A percentile compares a stretch with the other conserved stretches of the same genome.
Conservation (phyloP, 176 grass and related monocot species). For the Oryza nivara region DNA sequence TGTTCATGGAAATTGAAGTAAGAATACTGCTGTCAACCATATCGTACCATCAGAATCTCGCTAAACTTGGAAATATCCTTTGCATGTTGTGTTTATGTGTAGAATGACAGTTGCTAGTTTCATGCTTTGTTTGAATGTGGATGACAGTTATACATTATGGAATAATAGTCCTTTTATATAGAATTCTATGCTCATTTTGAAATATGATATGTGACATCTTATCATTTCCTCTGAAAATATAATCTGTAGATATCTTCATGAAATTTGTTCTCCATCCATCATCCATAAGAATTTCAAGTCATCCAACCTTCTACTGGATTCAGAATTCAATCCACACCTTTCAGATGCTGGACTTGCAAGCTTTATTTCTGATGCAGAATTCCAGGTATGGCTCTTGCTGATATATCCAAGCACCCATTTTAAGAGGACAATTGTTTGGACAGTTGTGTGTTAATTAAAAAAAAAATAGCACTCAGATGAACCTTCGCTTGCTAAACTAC, state of each 20-base stretch:
- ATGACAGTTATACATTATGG: constrained; percentile 4
- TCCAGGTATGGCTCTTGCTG: constrained; percentile 61
- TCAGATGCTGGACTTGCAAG: constrained; percentile 79
- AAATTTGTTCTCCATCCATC: constrained; percentile 80
- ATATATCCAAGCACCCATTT: constrained; percentile 24
- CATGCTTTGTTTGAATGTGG: neutral
- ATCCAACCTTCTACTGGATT: constrained; percentile 88
- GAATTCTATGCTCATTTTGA: constrained; percentile 9
- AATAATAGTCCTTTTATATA: neutral
- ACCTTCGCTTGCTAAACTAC: constrained; percentile 14
- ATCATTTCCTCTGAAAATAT: constrained; percentile 30
- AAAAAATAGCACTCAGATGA: constrained; percentile 7
- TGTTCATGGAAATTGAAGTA: neutral
- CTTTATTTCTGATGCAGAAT: constrained; percentile 72
- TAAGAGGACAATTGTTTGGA: constrained; percentile 6
- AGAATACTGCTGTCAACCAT: constrained; percentile 7
- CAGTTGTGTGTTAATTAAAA: constrained; percentile 17
- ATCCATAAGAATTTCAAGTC: constrained; percentile 97
- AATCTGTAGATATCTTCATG: constrained; percentile 78
- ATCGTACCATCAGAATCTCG: constrained; percentile 22
- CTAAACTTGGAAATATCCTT: constrained; percentile 29
- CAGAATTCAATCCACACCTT: constrained; percentile 79
- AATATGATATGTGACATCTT: constrained; percentile 27
- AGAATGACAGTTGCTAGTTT: neutral
- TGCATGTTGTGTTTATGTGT: neutral